phyloP scores from a whole-genome alignment of 257 asterid species.

The Apocynum venetum region DNA sequence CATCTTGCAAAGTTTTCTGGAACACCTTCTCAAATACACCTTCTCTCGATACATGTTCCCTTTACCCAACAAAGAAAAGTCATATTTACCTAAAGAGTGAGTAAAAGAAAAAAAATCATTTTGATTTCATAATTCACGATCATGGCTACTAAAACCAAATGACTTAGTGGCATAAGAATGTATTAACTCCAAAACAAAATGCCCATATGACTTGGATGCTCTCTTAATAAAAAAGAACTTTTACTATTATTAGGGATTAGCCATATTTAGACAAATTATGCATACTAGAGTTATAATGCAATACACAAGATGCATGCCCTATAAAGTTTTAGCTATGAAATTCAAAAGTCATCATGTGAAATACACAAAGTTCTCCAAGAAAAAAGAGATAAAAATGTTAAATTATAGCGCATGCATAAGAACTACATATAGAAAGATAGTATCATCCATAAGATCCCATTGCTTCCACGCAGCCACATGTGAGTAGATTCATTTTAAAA shows the following conservation, averaged over 20 bases:
- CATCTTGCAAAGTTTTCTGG: background rate
- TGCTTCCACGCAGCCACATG: background rate
- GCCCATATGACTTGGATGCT: background rate
- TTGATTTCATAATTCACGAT: background rate
- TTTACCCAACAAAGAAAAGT: background rate
- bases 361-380: background rate
- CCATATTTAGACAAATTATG: background rate
- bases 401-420: background rate
- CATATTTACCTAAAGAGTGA: background rate
- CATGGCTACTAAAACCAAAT: background rate
- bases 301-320: background rate
- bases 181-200: background rate
- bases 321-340: background rate
- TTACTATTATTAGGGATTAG: background rate
- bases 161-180: background rate
- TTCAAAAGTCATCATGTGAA: background rate
- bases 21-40: background rate
- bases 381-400: background rate
- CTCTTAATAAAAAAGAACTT: background rate
- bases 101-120: background rate
- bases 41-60: background rate
- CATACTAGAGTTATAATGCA: background rate
- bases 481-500: background rate
- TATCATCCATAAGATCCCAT: too few species aligned
- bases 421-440: too few species aligned